Conservation (phyloP, 306 rosid genomes). For the Trifolium pratense region DNA sequence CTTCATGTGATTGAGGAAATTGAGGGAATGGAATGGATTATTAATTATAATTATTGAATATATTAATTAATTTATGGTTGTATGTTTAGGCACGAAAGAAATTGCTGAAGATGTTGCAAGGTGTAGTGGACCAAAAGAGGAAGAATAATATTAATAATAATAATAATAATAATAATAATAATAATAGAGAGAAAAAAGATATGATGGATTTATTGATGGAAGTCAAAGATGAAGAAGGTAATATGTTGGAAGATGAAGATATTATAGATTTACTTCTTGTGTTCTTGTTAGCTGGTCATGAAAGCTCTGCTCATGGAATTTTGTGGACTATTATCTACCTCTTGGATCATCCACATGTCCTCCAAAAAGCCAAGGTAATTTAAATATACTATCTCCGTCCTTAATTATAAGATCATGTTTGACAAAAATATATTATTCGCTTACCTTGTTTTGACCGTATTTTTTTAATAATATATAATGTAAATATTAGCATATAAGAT, state of each 20-base stretch:
- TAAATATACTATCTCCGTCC: too few relatives aligned
- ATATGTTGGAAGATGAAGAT: conserved; percentile 64
- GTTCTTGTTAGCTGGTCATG: conserved; percentile 86
- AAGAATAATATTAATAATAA: conserved; percentile 8
- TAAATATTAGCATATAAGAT: too few relatives aligned
- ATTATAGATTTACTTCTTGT: conserved; percentile 65
- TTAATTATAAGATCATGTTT: too few relatives aligned
- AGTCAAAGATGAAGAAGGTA: conserved; percentile 68
- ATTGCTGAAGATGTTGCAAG: conserved; percentile 57
- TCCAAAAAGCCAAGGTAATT: conserved; percentile 65
- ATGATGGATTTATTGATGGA: conserved; percentile 69
- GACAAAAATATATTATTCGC: too few relatives aligned
- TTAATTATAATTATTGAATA: neutral
- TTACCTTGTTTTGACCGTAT: too few relatives aligned
- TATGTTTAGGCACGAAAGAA: conserved; percentile 67
- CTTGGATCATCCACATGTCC: conserved; percentile 51
- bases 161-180: neutral
- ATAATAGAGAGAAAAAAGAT: conserved; percentile 39
- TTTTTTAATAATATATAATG: too few relatives aligned
- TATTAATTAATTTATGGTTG: neutral
- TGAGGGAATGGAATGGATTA: neutral
- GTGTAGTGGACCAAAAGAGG: conserved; percentile 50
- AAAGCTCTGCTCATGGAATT: conserved; percentile 76
- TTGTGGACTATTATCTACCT: conserved; percentile 75
- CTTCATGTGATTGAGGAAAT: conserved; percentile 11